phyloP scores from a whole-genome alignment of 352 stramenopile genomes.

The Pythium dissotocum region DNA sequence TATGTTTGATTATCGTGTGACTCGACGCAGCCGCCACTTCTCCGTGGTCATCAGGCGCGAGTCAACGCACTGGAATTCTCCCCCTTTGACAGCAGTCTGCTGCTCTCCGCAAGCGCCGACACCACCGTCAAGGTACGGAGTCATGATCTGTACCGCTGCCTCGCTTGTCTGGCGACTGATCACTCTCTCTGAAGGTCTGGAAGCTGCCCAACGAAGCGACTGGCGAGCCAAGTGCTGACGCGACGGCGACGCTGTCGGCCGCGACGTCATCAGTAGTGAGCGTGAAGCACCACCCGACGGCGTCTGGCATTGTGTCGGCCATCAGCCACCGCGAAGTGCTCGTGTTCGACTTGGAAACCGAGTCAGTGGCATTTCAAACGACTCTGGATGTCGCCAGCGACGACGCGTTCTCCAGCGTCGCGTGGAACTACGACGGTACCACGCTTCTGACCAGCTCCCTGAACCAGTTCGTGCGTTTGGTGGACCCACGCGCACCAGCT shows the following conservation, averaged over 20 bases:
- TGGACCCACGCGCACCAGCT: slow-evolving; percentile 47
- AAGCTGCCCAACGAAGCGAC: slow-evolving; percentile 34
- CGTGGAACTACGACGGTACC: slow-evolving; percentile 79
- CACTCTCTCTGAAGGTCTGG: slow-evolving; percentile 45
- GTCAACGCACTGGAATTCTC: slow-evolving; percentile 69
- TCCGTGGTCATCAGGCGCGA: slow-evolving; percentile 58
- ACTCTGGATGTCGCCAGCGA: slow-evolving; percentile 15
- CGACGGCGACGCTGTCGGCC: slow-evolving; percentile 22
- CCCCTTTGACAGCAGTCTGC: slow-evolving; percentile 47
- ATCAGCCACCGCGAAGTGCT: slow-evolving; percentile 42
- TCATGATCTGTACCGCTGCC: not conserved
- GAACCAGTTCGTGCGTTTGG: slow-evolving; percentile 47
- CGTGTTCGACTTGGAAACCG: slow-evolving; percentile 49
- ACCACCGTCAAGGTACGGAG: slow-evolving; percentile 44
- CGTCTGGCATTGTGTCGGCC: slow-evolving; percentile 41
- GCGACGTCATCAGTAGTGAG: slow-evolving; percentile 32
- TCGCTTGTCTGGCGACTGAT: not conserved
- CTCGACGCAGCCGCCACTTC: slow-evolving; percentile 50
- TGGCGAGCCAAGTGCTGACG: slow-evolving; percentile 21
- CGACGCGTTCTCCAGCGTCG: slow-evolving; percentile 17
- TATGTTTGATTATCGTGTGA: not conserved
- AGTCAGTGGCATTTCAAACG: slow-evolving; percentile 25
- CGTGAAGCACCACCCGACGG: slow-evolving; percentile 60
- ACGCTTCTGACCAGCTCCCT: slow-evolving; percentile 42
- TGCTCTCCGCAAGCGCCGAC: slow-evolving; percentile 63